Percentiles rank a stretch among this genome's conserved stretches.
phyloP scores from a whole-genome alignment of 371 early-diverging fungal genomes.

The Apophysomyces sp. region DNA sequence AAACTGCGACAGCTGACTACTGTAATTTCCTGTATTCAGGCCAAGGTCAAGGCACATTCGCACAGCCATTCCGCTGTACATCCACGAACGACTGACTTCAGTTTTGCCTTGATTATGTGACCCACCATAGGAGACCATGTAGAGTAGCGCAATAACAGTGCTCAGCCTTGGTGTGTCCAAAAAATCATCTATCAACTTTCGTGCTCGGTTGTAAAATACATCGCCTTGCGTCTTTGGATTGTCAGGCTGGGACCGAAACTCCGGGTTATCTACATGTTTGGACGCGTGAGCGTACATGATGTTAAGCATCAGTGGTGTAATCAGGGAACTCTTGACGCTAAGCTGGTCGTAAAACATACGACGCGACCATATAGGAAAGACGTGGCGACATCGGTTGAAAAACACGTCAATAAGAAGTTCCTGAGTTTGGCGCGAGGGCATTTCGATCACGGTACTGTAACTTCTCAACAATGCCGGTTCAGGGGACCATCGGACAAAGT shows the following conservation, averaged over 20 bases:
- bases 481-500: conserved; percentile 27
- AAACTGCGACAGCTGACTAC: conserved; percentile 42
- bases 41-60: conserved; percentile 44
- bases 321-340: conserved; percentile 33
- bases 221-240: conserved; percentile 24
- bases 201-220: conserved; percentile 40
- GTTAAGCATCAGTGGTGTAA: conserved; percentile 43
- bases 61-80: conserved; percentile 44
- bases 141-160: conserved; percentile 45
- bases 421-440: conserved; percentile 38
- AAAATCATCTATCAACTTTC: conserved; percentile 42
- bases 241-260: conserved; percentile 19
- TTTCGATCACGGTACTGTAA: conserved; percentile 34
- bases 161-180: conserved; percentile 45
- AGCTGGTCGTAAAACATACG: conserved; percentile 48
- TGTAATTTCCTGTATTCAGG: conserved; percentile 38
- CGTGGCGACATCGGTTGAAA: conserved; percentile 33
- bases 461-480: conserved; percentile 14
- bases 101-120: conserved; percentile 1
- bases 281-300: conserved; percentile 49
- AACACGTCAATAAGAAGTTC: conserved; percentile 36
- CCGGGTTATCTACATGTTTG: conserved; percentile 21
- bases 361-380: conserved; percentile 31
- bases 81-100: conserved; percentile 36
- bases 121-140: conserved; percentile 27